These are phyloP conservation scores for Alternaria sp. DNA, from an alignment of 2,329 filamentous ascomycete species.

Conservation along the genomic window DNA sequence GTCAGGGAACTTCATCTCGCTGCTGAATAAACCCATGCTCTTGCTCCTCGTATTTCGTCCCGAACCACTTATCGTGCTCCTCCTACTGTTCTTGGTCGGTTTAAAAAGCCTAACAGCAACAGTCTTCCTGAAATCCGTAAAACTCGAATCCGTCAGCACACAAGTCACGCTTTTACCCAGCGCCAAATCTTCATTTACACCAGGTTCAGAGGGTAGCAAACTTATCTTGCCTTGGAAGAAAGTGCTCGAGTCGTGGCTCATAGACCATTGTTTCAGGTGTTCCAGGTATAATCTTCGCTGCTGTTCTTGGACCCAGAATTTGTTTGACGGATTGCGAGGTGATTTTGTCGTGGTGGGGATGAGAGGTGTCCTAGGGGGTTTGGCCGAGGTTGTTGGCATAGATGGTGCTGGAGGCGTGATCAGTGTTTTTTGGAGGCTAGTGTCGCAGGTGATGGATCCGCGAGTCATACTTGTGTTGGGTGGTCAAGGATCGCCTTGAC, in stretches of 20 bases:
- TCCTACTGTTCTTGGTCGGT: conserved; percentile 19
- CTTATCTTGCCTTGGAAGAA: conserved; percentile 44
- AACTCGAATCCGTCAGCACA: conserved; percentile 30
- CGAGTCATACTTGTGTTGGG: conserved; percentile 19
- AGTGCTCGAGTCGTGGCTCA: conserved; percentile 40
- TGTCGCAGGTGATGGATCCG: conserved; percentile 10
- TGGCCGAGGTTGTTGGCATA: conserved; percentile 3
- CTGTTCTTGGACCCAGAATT: conserved; percentile 27
- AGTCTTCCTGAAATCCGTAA: conserved; percentile 26
- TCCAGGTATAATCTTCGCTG: conserved; percentile 34
- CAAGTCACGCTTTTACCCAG: conserved; percentile 43
- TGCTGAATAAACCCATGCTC: conserved; percentile 15
- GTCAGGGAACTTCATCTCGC: neutral
- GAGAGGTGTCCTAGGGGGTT: neutral
- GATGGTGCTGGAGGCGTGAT: conserved; percentile 9
- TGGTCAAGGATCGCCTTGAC: conserved; percentile 3
- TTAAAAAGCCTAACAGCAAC: conserved; percentile 41
- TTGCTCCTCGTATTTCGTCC: conserved; percentile 1
- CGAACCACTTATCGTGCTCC: neutral
- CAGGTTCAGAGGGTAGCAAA: conserved; percentile 19
- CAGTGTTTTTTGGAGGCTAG: conserved; percentile 14
- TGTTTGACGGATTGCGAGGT: conserved; percentile 28
- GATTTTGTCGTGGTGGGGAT: conserved; percentile 17
- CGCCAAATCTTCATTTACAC: conserved; percentile 20
- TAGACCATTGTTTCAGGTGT: conserved; percentile 39